Base-by-base conservation (phyloP, 83 land plant species). In the Diphasiastrum complanatum region DNA sequence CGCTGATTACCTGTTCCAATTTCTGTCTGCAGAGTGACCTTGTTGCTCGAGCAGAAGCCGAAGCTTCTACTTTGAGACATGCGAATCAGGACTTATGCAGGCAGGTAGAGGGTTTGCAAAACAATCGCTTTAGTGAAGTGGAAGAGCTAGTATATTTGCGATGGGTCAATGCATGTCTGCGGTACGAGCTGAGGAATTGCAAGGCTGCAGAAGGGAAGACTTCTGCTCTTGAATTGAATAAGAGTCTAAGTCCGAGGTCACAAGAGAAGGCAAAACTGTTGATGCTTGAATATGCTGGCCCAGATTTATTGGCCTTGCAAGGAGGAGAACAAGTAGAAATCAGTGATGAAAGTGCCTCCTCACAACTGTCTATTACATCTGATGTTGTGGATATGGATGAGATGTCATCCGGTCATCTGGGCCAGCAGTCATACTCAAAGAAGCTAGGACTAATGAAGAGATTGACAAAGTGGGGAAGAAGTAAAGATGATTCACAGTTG, bases 91-190 rank as follows among this genome's bases (percentile, higher is more conserved):
- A 88, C 65, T 74, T 93, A 1, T 16, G 37, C 20, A 83, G 78
- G 72, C 95, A 93, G 70, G 98, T 93, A 1, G 98, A 93, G 78
- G 98, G 91, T 2, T 80, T 93, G 31, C 98, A 93, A 64, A 78
- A 76, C 81, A 89, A 83, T 69, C 73, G 98, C 18, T 93, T 93
- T 56, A 88, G 87, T 63, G 98, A 93, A 60, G 98, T 93, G 22
- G 96, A 93, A 74, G 98, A 93, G 71, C 76, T 93, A 61, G 98
- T 93, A 2, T 93, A 93, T 51, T 76, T 93, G 49, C 85, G 98
- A 11, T 93, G 98, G 98, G 88, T 93, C 25, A 93, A 93, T 77
- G 98, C 98, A n/a, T 93, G 98, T 71, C 73, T 93, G 58, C 79
- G 98, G 23, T 93, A 81, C 67, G 96, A 93, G 55, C 83, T 88